Evolutionary conservation across 148 eudicot genomes (phyloP).

Genomic region (Rhododendron molle): DNA sequence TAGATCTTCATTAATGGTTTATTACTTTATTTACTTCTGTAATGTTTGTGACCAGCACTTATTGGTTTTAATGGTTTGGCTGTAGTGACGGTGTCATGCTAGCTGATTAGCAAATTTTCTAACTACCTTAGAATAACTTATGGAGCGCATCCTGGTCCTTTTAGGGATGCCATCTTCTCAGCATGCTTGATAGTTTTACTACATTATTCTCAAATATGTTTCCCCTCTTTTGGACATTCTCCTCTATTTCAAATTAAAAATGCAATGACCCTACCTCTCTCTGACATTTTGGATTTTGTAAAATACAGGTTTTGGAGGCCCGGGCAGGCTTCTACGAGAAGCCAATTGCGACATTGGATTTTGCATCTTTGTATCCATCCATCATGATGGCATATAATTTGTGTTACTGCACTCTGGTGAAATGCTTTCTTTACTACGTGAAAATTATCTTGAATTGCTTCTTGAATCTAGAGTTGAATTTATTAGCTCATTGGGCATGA

Average conservation of each 20-base stretch:
- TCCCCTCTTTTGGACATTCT: not conserved
- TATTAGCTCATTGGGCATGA: not conserved
- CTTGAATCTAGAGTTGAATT: constrained; percentile 1
- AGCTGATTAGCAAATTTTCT: not conserved
- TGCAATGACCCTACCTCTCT: not conserved
- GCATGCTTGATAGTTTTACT: not conserved
- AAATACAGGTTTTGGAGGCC: constrained; percentile 85
- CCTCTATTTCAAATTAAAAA: not conserved
- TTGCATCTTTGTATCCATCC: constrained; percentile 98
- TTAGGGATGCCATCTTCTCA: not conserved
- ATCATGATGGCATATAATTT: constrained; percentile 99
- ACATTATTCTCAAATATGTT: not conserved
- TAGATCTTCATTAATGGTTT: not conserved
- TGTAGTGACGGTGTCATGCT: not conserved
- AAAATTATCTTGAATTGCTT: not conserved
- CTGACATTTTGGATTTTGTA: constrained; percentile 6
- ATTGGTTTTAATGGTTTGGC: not conserved
- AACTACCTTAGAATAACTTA: not conserved
- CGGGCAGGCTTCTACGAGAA: constrained; percentile 91
- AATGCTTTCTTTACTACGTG: not conserved
- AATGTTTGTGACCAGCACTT: not conserved
- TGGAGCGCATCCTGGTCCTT: not conserved
- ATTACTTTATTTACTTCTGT: not conserved
- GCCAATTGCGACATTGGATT: constrained; percentile 97
- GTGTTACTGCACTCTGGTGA: constrained; percentile 96